Percentiles rank a stretch among this genome's conserved stretches.
Conservation (phyloP, 2,329 filamentous ascomycete genomes). For the Chrysoporthe cubensis region DNA sequence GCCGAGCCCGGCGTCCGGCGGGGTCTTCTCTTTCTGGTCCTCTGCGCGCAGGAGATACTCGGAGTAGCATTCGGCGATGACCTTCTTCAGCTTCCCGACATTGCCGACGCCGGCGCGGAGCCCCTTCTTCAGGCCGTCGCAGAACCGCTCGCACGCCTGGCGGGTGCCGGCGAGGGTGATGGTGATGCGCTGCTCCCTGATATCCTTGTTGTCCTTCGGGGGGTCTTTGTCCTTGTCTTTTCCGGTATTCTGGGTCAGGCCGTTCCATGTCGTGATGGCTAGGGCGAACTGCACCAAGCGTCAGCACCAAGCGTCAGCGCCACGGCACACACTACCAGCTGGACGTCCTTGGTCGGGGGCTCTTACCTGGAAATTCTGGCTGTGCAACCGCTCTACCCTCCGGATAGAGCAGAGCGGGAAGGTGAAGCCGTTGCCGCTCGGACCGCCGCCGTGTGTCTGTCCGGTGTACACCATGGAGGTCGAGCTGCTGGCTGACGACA, state of each 20-base stretch:
- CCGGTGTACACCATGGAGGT: constrained; percentile 86
- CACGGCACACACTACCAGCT: neutral
- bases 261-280: constrained; percentile 94
- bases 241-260: constrained; percentile 59
- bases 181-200: constrained; percentile 80
- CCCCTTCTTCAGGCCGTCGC: constrained; percentile 91
- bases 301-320: constrained; percentile 25
- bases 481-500: constrained; percentile 76
- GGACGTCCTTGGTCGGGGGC: neutral
- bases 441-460: constrained; percentile 89
- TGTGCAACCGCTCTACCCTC: constrained; percentile 89
- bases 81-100: constrained; percentile 79
- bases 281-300: constrained; percentile 71
- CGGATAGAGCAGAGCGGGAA: constrained; percentile 90
- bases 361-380: constrained; percentile 76
- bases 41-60: constrained; percentile 75
- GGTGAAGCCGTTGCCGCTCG: constrained; percentile 93
- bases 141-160: constrained; percentile 91
- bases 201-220: constrained; percentile 45
- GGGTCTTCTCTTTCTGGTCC: constrained; percentile 63
- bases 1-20: constrained; percentile 91
- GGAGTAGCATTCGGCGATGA: constrained; percentile 86
- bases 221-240: constrained; percentile 56
- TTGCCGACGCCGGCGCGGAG: constrained; percentile 85
- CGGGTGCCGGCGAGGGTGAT: constrained; percentile 89